Evolutionary conservation across 208 protist species (phyloP), one percentile per base, ranked within the genome.

Genomic region (Trypanosoma platydactyli): DNA sequence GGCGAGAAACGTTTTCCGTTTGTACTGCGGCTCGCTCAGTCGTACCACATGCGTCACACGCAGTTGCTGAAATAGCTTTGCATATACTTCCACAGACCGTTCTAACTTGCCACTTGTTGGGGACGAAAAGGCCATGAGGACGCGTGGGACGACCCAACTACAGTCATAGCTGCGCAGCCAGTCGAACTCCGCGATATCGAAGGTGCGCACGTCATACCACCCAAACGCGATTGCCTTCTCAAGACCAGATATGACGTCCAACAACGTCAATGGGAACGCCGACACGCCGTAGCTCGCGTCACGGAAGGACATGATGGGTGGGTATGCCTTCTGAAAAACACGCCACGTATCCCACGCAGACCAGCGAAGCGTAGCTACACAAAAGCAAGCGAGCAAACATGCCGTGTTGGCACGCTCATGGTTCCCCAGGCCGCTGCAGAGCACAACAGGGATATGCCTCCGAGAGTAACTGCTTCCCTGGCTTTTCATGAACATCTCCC

Each of bases 121-220:
- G 12, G 83, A 87, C 46, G 75, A 86, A 68, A 99, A 97, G 24
- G 97, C 97, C 7, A 99, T 22, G 30, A 99, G 77, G 38, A 94
- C 93, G 9, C 81, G 62, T 30, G 97, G 97, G 9, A 99, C 79
- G 56, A 99, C 95, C 94, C 94, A 98, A 79, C 94, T 98, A 53
- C 96, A 87, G 68, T 99, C 94, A 16, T 97, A 80, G 22, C 56
- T 46, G 53, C 95, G 92, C 46, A 91, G 91, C 50, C 86, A 67
- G 29, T 96, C 81, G 74, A 96, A 99, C 27, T 86, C 81, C 0
- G 87, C 49, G 5, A 92, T 16, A 70, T 98, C 88, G 65, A 99
- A 99, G n/a, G 40, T 83, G 16, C 72, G 48, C n/a, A 88, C 60
- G 68, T 96, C 50, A 41, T 97, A 81, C 53, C 88, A 97, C n/a